Percentiles rank a stretch among this genome's conserved stretches.
Conservation (phyloP, 2,329 filamentous ascomycete genomes). For the Rhinocladiella mackenziei region DNA sequence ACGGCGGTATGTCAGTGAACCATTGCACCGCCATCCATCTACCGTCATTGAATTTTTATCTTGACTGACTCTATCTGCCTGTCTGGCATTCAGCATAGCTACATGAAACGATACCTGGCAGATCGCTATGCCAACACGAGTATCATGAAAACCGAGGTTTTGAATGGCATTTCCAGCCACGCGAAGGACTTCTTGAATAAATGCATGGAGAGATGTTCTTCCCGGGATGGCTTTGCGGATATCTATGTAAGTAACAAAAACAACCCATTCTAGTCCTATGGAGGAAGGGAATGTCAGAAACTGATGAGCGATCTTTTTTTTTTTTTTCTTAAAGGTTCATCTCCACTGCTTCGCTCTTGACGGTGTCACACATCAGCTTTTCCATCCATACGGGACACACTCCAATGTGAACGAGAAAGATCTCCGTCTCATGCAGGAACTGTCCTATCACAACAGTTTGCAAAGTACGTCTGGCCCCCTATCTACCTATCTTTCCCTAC, state of each 20-base stretch:
- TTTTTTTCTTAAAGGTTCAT: slow-evolving; percentile 35
- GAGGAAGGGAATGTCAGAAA: too few relatives aligned
- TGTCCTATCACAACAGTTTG: slow-evolving; percentile 64
- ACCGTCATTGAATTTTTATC: too few relatives aligned
- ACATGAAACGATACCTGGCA: slow-evolving; percentile 59
- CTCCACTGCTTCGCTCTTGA: slow-evolving; percentile 67
- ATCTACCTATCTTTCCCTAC: too few relatives aligned
- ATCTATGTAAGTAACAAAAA: slow-evolving; percentile 53
- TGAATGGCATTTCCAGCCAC: slow-evolving; percentile 56
- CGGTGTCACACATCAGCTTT: slow-evolving; percentile 65
- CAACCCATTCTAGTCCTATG: neutral
- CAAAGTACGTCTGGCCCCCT: too few relatives aligned
- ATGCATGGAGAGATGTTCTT: slow-evolving; percentile 49
- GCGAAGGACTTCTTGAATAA: slow-evolving; percentile 54
- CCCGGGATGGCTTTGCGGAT: slow-evolving; percentile 49
- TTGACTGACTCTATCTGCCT: too few relatives aligned
- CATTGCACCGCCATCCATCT: too few relatives aligned
- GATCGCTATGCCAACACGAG: slow-evolving; percentile 68
- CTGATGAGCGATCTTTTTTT: too few relatives aligned
- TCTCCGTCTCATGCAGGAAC: slow-evolving; percentile 63
- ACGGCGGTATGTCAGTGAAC: slow-evolving; percentile 25
- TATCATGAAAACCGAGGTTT: slow-evolving; percentile 53
- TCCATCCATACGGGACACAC: slow-evolving; percentile 61
- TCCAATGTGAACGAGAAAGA: slow-evolving; percentile 56
- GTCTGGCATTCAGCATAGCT: slow-evolving; percentile 57